phyloP scores from a whole-genome alignment of 192 early-diverging fungal genomes.

The Entomortierella parvispora region DNA sequence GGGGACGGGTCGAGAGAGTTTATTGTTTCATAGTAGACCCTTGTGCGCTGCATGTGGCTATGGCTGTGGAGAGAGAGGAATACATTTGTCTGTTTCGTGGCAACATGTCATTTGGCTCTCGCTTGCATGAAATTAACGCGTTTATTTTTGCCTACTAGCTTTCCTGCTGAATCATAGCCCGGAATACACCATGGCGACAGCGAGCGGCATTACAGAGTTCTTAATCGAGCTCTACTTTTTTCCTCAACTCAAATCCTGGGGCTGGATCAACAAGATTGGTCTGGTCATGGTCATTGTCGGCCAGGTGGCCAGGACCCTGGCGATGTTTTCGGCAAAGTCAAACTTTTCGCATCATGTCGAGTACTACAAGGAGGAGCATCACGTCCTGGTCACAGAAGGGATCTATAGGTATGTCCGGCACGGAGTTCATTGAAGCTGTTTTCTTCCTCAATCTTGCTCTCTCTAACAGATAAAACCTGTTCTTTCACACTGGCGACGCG shows the following conservation, averaged over 20 bases:
- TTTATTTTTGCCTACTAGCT: slow-evolving; percentile 61
- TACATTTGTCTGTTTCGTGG: too few relatives aligned
- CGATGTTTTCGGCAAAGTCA: slow-evolving; percentile 90
- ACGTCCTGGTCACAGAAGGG: slow-evolving; percentile 86
- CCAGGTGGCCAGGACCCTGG: slow-evolving; percentile 80
- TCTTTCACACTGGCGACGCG: slow-evolving; percentile 7
- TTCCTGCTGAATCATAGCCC: slow-evolving; percentile 80
- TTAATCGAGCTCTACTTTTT: slow-evolving; percentile 72
- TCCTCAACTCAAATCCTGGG: slow-evolving; percentile 63
- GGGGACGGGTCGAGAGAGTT: neutral
- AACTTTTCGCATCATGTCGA: slow-evolving; percentile 91
- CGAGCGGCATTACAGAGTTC: slow-evolving; percentile 75
- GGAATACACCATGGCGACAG: slow-evolving; percentile 77
- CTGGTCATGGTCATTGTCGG: slow-evolving; percentile 70
- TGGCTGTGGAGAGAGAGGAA: too few relatives aligned
- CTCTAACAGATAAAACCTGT: slow-evolving; percentile 1
- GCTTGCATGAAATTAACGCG: neutral
- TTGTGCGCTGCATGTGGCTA: too few relatives aligned
- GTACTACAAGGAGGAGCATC: slow-evolving; percentile 71
- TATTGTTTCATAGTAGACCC: neutral
- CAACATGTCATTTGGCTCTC: too few relatives aligned
- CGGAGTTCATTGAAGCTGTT: neutral
- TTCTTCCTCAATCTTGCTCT: neutral
- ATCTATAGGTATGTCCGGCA: slow-evolving; percentile 76
- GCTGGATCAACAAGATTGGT: slow-evolving; percentile 55